phyloP scores from a whole-genome alignment of 164 flowering plant species.

The Nymphaea colorata region DNA sequence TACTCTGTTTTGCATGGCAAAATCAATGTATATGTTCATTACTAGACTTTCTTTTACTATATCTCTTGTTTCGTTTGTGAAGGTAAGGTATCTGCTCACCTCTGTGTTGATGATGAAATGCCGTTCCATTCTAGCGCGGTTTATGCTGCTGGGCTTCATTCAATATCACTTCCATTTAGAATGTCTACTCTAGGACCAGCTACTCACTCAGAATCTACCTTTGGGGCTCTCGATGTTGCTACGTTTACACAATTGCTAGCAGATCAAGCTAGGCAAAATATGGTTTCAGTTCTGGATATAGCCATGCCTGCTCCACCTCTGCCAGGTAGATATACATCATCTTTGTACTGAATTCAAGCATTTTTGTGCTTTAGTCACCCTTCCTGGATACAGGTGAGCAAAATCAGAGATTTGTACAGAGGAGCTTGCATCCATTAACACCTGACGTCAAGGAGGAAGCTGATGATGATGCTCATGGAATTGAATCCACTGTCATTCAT shows the following conservation, averaged over 20 bases:
- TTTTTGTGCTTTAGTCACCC: too few species aligned
- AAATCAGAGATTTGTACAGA: conserved; percentile 23
- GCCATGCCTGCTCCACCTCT: conserved; percentile 83
- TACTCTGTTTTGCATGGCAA: too few species aligned
- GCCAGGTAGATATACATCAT: conserved; percentile 25
- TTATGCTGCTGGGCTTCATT: conserved; percentile 86
- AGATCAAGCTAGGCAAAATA: conserved; percentile 66
- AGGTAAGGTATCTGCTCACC: conserved; percentile 59
- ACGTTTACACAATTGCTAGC: conserved; percentile 48
- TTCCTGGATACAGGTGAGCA: conserved; percentile 25
- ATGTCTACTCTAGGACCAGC: conserved; percentile 49
- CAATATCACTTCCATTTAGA: conserved; percentile 65
- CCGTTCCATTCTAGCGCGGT: conserved; percentile 78
- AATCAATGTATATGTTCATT: too few species aligned
- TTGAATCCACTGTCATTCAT: conserved; percentile 41
- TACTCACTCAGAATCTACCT: conserved; percentile 21
- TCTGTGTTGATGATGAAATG: conserved; percentile 47
- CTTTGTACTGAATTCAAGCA: too few species aligned
- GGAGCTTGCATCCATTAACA: conserved; percentile 57
- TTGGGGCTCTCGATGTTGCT: conserved; percentile 53
- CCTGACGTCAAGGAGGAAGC: conserved; percentile 50
- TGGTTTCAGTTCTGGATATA: conserved; percentile 58
- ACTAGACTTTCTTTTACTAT: conserved; percentile 1
- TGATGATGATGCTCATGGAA: conserved; percentile 48
- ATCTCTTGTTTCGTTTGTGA: conserved; percentile 9